Evolutionary conservation across 352 stramenopile species (phyloP).

Genomic region (Phytophthora multivora): DNA sequence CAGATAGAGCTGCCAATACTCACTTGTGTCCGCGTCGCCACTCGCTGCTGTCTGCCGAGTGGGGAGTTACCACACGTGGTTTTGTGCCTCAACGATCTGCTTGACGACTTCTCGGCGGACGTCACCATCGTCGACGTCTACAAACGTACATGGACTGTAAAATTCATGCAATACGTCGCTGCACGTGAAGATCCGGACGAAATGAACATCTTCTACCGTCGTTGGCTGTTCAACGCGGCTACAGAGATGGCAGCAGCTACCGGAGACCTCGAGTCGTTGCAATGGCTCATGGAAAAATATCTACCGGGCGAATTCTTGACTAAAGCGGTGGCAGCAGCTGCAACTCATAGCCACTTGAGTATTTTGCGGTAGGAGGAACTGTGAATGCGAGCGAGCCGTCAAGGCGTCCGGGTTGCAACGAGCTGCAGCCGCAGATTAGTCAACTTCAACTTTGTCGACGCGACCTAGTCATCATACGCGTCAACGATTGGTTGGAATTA

Average conservation of each 20-base stretch:
- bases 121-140: constrained; percentile 22
- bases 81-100: constrained; percentile 8
- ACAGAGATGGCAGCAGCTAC: constrained; percentile 17
- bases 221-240: constrained; percentile 26
- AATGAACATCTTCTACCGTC: constrained; percentile 22
- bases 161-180: constrained; percentile 22
- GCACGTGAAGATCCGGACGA: constrained; percentile 15
- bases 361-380: constrained; percentile 22
- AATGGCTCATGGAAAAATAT: constrained; percentile 25
- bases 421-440: background rate
- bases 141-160: constrained; percentile 1
- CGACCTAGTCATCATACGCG: background rate
- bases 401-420: background rate
- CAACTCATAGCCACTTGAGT: constrained; percentile 17
- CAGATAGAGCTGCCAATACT: constrained; percentile 1
- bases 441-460: constrained; percentile 12
- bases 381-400: constrained; percentile 2
- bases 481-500: constrained; percentile 2
- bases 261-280: constrained; percentile 14
- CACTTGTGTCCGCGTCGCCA: constrained; percentile 9
- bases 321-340: constrained; percentile 25
- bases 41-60: constrained; percentile 7
- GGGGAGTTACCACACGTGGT: constrained; percentile 26
- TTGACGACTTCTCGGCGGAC: constrained; percentile 25
- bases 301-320: constrained; percentile 21